These are phyloP conservation scores for Dryas integrifolia DNA, from an alignment of 331 rosid genomes.

Conservation along the genomic window DNA sequence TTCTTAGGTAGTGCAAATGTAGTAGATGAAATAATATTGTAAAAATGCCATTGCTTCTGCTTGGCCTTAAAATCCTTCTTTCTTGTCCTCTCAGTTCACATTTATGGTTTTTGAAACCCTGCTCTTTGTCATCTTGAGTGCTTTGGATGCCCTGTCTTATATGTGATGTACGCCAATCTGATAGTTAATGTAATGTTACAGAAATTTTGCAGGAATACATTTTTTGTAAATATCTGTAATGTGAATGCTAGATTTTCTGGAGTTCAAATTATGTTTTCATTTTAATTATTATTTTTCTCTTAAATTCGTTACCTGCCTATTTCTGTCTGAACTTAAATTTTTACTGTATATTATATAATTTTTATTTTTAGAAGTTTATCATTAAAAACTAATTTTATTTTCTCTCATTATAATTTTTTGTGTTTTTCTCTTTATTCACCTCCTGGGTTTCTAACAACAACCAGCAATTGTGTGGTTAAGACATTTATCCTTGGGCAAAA, in stretches of 20 bases:
- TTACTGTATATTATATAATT: background rate
- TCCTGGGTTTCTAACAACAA: background rate
- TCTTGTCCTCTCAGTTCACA: background rate
- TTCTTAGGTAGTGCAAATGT: background rate
- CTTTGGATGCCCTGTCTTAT: background rate
- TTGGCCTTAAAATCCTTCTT: background rate
- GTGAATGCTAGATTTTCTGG: background rate
- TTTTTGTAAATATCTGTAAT: background rate
- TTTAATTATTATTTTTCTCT: background rate
- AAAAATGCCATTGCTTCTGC: background rate
- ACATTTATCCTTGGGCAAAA: background rate
- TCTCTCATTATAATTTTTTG: background rate
- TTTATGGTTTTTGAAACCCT: background rate
- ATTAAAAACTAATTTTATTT: background rate
- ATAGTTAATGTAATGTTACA: background rate
- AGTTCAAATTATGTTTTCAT: background rate
- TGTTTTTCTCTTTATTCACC: background rate
- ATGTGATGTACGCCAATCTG: background rate
- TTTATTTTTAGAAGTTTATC: background rate
- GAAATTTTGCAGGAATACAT: background rate
- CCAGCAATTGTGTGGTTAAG: background rate
- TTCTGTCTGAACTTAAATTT: background rate
- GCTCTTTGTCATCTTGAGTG: background rate
- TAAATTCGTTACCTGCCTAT: background rate
- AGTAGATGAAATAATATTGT: background rate